These are phyloP conservation scores for Ziziphus jujuba DNA, from an alignment of 306 rosid species.

Conservation along the genomic window DNA sequence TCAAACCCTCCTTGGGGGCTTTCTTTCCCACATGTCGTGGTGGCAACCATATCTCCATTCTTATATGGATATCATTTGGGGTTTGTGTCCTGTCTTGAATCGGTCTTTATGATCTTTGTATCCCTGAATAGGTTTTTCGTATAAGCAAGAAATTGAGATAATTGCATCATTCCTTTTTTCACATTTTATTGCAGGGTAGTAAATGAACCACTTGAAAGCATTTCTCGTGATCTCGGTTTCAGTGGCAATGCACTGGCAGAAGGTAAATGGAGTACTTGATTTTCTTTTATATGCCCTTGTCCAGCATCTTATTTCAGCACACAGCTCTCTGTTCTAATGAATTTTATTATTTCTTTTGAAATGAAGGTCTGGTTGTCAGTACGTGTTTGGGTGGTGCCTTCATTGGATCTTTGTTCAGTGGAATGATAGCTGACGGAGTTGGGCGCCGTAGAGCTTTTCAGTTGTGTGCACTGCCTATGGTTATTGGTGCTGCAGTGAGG, in stretches of 20 bases:
- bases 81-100: constrained; percentile 46
- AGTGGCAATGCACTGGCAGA: constrained; percentile 89
- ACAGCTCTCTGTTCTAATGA: constrained; percentile 19
- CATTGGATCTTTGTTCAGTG: constrained; percentile 83
- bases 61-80: constrained; percentile 93
- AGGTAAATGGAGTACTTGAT: constrained; percentile 45
- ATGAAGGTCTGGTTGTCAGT: constrained; percentile 94
- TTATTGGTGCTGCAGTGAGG: constrained; percentile 89
- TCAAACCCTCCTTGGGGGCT: constrained; percentile 84
- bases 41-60: constrained; percentile 75
- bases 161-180: constrained; percentile 8
- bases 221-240: constrained; percentile 90
- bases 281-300: constrained; percentile 15
- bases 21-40: constrained; percentile 80
- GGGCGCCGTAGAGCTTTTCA: constrained; percentile 97
- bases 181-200: constrained; percentile 64
- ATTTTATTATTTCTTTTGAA: constrained; percentile 18
- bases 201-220: constrained; percentile 95
- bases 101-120: constrained; percentile 15
- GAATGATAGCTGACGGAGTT: constrained; percentile 93
- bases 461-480: constrained; percentile 86
- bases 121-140: neutral
- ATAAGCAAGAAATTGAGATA: constrained; percentile 7
- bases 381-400: constrained; percentile 94
- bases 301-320: constrained; percentile 15